These are phyloP conservation scores for Trypanosoma rangeli DNA, from an alignment of 208 protist genomes.

Conservation along the genomic window DNA sequence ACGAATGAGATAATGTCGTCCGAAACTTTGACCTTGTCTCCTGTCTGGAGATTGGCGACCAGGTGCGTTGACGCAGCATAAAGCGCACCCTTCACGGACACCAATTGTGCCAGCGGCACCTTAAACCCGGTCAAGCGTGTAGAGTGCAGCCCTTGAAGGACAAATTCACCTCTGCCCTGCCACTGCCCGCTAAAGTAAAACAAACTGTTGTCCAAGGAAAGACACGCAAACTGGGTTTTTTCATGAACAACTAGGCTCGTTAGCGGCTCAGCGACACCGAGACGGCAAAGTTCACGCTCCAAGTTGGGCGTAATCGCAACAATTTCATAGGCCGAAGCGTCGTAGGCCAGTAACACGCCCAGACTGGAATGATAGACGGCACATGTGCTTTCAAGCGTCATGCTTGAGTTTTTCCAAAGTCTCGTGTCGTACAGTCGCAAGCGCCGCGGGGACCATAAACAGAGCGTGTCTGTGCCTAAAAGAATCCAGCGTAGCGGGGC, in stretches of 20 bases:
- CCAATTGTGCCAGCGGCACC: conserved; percentile 19
- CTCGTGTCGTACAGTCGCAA: conserved; percentile 27
- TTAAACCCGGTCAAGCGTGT: conserved; percentile 6
- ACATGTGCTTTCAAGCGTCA: conserved; percentile 36
- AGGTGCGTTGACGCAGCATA: conserved; percentile 19
- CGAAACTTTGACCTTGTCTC: not conserved
- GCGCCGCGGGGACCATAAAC: conserved; percentile 34
- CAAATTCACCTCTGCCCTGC: conserved; percentile 1
- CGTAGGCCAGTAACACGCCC: conserved; percentile 32
- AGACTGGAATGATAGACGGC: conserved; percentile 26
- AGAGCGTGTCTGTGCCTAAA: conserved; percentile 7
- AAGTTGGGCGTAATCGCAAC: conserved; percentile 26
- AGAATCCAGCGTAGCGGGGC: conserved; percentile 26
- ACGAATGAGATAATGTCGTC: conserved; percentile 21
- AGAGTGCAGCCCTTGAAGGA: not conserved
- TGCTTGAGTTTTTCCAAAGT: conserved; percentile 6
- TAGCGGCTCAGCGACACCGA: conserved; percentile 28
- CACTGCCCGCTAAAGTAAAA: conserved; percentile 30
- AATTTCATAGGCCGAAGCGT: conserved; percentile 27
- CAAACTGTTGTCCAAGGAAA: conserved; percentile 24
- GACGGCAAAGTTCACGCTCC: conserved; percentile 18
- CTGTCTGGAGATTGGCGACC: conserved; percentile 20
- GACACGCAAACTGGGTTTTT: conserved; percentile 24
- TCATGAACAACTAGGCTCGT: conserved; percentile 16
- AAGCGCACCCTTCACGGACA: conserved; percentile 9